Percentiles rank a stretch among this genome's conserved stretches.
phyloP scores from a whole-genome alignment of 805 yeast genomes.

The Metschnikowia orientalis region DNA sequence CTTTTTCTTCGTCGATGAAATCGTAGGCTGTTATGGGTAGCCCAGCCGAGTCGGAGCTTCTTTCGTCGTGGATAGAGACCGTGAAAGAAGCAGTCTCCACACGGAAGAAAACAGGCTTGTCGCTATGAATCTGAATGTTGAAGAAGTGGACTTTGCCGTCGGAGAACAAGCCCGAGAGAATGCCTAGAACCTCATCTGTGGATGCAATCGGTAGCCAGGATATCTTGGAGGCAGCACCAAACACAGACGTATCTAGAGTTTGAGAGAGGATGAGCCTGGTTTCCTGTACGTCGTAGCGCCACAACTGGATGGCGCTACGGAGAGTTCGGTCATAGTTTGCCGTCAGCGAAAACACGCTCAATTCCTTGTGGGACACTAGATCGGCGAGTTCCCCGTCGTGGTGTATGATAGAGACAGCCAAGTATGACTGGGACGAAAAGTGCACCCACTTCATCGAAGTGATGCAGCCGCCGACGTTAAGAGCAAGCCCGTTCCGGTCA shows the following conservation, averaged over 20 bases:
- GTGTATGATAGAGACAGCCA: conserved; percentile 51
- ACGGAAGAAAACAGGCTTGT: conserved; percentile 13
- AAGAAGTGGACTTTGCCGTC: conserved; percentile 56
- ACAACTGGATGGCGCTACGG: conserved; percentile 43
- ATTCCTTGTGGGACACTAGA: conserved; percentile 22
- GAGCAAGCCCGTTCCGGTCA: conserved; percentile 34
- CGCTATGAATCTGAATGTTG: conserved; percentile 23
- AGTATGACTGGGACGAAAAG: conserved; percentile 21
- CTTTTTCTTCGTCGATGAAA: conserved; percentile 37
- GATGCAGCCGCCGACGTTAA: conserved; percentile 49
- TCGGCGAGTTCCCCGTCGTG: conserved; percentile 20
- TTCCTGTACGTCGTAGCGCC: conserved; percentile 27
- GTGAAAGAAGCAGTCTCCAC: conserved; percentile 24
- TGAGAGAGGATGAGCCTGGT: conserved; percentile 25
- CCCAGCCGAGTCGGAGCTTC: conserved; percentile 3
- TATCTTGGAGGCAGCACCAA: conserved; percentile 44
- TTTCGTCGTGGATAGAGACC: conserved; percentile 11
- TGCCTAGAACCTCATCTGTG: conserved; percentile 29
- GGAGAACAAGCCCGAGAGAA: conserved; percentile 49
- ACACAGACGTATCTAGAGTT: conserved; percentile 29
- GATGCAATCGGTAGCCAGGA: conserved; percentile 37
- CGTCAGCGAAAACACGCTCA: conserved; percentile 27
- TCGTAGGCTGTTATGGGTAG: conserved; percentile 44
- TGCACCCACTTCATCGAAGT: conserved; percentile 54
- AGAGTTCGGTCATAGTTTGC: conserved; percentile 10